A percentile compares a stretch with the other conserved stretches of the same genome.
Conservation (phyloP, 2,329 filamentous ascomycete genomes). For the Trichoderma afroharzianum region DNA sequence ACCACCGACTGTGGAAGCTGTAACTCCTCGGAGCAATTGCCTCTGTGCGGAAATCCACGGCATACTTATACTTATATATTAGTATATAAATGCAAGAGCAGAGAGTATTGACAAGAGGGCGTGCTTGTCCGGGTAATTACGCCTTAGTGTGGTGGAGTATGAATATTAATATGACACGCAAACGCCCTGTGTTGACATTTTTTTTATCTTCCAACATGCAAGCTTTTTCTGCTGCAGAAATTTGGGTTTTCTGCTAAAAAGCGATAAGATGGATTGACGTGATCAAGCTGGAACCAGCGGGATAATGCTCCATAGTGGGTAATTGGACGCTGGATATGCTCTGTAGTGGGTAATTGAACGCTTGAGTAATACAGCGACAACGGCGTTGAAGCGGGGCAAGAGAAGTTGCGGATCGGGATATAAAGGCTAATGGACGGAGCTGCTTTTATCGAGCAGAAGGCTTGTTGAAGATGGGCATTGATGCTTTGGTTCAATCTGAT, state of each 20-base stretch:
- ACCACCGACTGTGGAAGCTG: neutral
- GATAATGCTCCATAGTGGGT: neutral
- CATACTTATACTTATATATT: neutral
- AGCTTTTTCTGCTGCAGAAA: neutral
- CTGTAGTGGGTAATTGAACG: neutral
- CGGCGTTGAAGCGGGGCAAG: neutral
- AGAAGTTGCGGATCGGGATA: neutral
- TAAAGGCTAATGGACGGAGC: neutral
- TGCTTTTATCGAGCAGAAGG: neutral
- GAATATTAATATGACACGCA: neutral
- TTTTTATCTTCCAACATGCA: neutral
- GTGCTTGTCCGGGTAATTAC: neutral
- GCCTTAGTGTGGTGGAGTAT: neutral
- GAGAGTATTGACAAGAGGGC: neutral
- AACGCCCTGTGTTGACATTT: neutral
- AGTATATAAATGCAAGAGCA: neutral
- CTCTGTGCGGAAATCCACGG: neutral
- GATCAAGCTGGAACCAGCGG: neutral
- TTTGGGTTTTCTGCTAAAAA: neutral
- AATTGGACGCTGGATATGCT: no score
- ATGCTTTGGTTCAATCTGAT: neutral
- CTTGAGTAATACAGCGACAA: conserved; percentile 8
- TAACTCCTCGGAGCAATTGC: neutral
- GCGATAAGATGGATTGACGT: neutral
- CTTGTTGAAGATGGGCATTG: neutral